Evolutionary conservation across 371 early-diverging fungal genomes (phyloP), one percentile per base, ranked within the genome.

Genomic region (Rhizopus delemar): DNA sequence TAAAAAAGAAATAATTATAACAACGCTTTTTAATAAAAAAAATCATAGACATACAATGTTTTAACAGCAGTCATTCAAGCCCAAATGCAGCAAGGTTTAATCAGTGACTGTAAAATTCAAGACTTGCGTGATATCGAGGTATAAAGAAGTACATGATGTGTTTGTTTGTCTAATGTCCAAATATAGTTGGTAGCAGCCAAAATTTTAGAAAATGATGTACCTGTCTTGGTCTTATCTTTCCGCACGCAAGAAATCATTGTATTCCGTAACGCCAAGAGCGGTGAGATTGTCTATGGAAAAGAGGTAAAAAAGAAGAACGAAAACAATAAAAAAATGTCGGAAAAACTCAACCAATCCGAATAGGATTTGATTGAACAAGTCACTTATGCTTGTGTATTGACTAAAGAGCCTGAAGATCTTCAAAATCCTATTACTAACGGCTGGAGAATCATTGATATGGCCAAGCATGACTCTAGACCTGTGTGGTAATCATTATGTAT

Each of bases 221-320:
- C 97, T 2, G 93, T 96, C 6, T 73, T 94, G 36, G 86, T 95
- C 36, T 59, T 98, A 39, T 88, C 92, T 2, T 97, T 93, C 86
- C 85, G 90, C 65, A 95, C 97, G 11, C 95, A 96, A 73, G 95
- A 98, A 71, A 86, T 96, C 59, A 88, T 94, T 45, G 70, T 94
- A n/a, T 96, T 96, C 86, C 86, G 95, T 54, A 88, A 97, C 76
- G 83, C 84, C 31, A 83, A 84, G 66, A 86, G 88, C 6, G 87
- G 89, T 36, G 95, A 93, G 73, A 82, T 97, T 55, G 90, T 86
- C 5, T 84, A 86, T 68, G 97, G 98, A 51, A 81, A 87, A 49
- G 96, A 94, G 69, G 78, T 78, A 74, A 39, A 74, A 39, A 33
- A 36, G 11, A 46, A 2, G 11, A 41, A 22, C 46, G 39, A 9